phyloP scores from a whole-genome alignment of 345 rosid species.

The Aquilaria malaccensis region DNA sequence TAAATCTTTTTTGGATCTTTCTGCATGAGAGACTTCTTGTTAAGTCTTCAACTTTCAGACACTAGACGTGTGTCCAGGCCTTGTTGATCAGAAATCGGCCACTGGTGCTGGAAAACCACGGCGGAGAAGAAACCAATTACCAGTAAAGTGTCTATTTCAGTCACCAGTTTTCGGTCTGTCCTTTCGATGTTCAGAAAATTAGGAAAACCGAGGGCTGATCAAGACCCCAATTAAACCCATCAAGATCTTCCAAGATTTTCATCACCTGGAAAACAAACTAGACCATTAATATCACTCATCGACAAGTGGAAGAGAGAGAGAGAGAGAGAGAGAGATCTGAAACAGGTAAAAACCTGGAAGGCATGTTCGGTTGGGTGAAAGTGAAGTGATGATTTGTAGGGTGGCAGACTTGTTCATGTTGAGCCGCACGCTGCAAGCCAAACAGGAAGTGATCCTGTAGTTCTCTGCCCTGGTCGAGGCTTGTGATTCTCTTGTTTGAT shows the following conservation, averaged over 20 bases:
- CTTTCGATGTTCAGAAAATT: not conserved
- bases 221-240: conserved; percentile 2
- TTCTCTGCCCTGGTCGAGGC: too few relatives aligned
- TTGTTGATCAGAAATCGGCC: too few relatives aligned
- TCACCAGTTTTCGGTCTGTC: not conserved
- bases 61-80: too few relatives aligned
- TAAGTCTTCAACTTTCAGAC: too few relatives aligned
- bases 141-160: not conserved
- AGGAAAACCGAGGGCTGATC: not conserved
- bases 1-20: too few relatives aligned
- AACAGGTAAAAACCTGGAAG: not conserved
- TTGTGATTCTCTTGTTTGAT: too few relatives aligned
- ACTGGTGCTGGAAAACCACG: conserved; percentile 15
- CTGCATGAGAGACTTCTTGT: too few relatives aligned
- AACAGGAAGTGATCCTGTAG: too few relatives aligned
- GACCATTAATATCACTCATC: not conserved
- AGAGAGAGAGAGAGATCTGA: not conserved
- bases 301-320: not conserved
- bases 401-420: too few relatives aligned
- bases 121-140: not conserved
- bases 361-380: not conserved
- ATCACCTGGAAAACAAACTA: not conserved
- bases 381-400: conserved; percentile 3
- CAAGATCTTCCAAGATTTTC: conserved; percentile 19
- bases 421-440: too few relatives aligned